Percentiles rank a stretch among this genome's conserved stretches.
phyloP scores from a whole-genome alignment of 2,329 filamentous ascomycete genomes.

The Elsinoe ampelina region DNA sequence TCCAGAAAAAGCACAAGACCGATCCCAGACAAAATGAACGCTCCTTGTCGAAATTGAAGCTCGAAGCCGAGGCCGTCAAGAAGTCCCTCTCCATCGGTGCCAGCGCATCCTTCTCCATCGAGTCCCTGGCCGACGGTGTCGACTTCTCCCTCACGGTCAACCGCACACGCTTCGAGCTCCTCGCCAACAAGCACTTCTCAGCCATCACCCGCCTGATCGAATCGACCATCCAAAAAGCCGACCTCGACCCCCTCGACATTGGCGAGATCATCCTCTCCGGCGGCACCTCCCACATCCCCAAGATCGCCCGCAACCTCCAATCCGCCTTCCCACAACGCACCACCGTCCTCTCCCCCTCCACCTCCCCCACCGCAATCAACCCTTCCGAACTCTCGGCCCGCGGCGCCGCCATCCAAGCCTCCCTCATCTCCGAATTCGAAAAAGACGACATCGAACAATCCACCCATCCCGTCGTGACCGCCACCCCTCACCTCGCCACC shows the following conservation, averaged over 20 bases:
- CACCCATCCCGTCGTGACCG: conserved; percentile 88
- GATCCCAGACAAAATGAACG: conserved; percentile 76
- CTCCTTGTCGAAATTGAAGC: conserved; percentile 81
- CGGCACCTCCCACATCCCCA: conserved; percentile 86
- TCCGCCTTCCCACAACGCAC: conserved; percentile 74
- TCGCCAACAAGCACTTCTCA: conserved; percentile 76
- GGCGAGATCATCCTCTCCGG: conserved; percentile 91
- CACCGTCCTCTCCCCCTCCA: conserved; percentile 72
- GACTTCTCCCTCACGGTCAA: conserved; percentile 92
- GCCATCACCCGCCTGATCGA: conserved; percentile 81
- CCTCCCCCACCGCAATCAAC: conserved; percentile 70
- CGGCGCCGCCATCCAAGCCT: conserved; percentile 91
- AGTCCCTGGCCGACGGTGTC: conserved; percentile 77
- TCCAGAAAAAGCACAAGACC: conserved; percentile 89
- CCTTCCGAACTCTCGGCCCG: conserved; percentile 82
- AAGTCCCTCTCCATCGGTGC: conserved; percentile 81
- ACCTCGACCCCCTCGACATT: conserved; percentile 82
- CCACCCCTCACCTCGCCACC: conserved; percentile 79
- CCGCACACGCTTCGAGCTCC: conserved; percentile 82
- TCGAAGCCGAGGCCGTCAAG: conserved; percentile 85
- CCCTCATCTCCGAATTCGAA: conserved; percentile 89
- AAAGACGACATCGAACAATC: conserved; percentile 89
- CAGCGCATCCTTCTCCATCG: conserved; percentile 85
- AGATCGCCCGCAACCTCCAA: conserved; percentile 73
- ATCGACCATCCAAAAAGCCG: conserved; percentile 81